These are phyloP conservation scores for Dryadomyces sulphureus DNA, from an alignment of 2,329 filamentous ascomycete species.

Conservation along the genomic window DNA sequence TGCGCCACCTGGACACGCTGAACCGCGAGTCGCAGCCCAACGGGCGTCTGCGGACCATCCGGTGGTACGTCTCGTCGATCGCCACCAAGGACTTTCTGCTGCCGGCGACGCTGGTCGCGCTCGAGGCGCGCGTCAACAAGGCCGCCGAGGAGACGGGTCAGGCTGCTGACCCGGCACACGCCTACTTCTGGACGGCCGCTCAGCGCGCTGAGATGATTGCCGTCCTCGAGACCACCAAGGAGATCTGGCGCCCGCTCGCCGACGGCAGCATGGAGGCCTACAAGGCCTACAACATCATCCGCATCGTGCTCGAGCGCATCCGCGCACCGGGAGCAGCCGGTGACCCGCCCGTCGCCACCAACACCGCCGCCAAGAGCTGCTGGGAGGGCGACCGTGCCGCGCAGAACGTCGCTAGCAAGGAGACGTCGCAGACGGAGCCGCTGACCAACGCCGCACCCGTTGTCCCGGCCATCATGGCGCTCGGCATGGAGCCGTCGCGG, in stretches of 20 bases:
- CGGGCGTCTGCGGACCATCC: slow-evolving; percentile 57
- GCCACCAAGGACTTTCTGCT: slow-evolving; percentile 77
- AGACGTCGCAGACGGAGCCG: too few species aligned
- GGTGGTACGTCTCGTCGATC: slow-evolving; percentile 66
- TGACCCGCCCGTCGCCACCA: not conserved
- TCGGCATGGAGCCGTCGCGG: too few species aligned
- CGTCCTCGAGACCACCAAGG: slow-evolving; percentile 54
- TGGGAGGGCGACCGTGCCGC: too few species aligned
- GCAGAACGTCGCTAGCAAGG: too few species aligned
- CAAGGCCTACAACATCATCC: slow-evolving; percentile 70
- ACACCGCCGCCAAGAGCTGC: not conserved
- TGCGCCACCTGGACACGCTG: slow-evolving; percentile 63
- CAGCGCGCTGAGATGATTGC: slow-evolving; percentile 62
- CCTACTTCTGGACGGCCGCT: slow-evolving; percentile 39
- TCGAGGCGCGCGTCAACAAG: slow-evolving; percentile 65
- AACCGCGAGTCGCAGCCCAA: slow-evolving; percentile 58
- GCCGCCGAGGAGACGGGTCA: slow-evolving; percentile 26
- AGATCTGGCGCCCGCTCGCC: slow-evolving; percentile 67
- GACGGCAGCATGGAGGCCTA: slow-evolving; percentile 77
- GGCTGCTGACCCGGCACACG: slow-evolving; percentile 26
- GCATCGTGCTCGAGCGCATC: slow-evolving; percentile 72
- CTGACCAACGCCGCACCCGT: too few species aligned
- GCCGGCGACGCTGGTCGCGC: slow-evolving; percentile 67
- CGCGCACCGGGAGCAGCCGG: slow-evolving; percentile 17
- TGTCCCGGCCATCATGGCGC: too few species aligned